Conservation (phyloP, 495 filamentous ascomycete genomes). For the Xylaria cubensis region DNA sequence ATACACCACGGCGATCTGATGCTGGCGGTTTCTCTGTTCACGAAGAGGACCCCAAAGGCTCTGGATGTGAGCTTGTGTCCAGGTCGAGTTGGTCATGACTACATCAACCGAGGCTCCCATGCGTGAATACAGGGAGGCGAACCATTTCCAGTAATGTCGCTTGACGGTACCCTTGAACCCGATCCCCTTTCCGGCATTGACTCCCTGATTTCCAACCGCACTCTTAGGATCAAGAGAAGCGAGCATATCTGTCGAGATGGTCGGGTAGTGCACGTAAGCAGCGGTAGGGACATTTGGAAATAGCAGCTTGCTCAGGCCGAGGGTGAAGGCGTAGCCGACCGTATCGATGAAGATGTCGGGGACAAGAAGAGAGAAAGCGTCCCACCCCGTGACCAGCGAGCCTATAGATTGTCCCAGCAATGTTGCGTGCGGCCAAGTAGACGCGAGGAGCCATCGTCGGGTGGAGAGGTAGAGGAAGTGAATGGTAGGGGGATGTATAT, state of each 20-base stretch:
- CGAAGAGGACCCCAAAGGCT: constrained; percentile 75
- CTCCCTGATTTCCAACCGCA: constrained; percentile 67
- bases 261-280: constrained; percentile 97
- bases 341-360: constrained; percentile 97
- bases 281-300: constrained; percentile 84
- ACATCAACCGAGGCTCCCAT: constrained; percentile 84
- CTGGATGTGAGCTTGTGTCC: constrained; percentile 87
- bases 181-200: constrained; percentile 80
- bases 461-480: constrained; percentile 89
- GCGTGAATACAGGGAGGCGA: constrained; percentile 79
- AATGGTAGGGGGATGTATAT: constrained; percentile 81
- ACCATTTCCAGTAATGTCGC: constrained; percentile 82
- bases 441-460: constrained; percentile 80
- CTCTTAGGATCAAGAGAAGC: constrained; percentile 71
- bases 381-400: constrained; percentile 83
- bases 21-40: constrained; percentile 47
- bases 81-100: constrained; percentile 95
- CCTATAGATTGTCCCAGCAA: constrained; percentile 92
- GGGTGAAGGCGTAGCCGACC: constrained; percentile 94
- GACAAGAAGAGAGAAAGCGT: constrained; percentile 89
- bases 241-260: constrained; percentile 98
- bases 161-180: constrained; percentile 73
- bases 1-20: constrained; percentile 74
- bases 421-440: constrained; percentile 90
- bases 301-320: constrained; percentile 80